Percentiles rank a stretch among this genome's conserved stretches.
Evolutionary conservation across 176 grass and related monocot genomes (phyloP).

Genomic region (Musa schizocarpa): DNA sequence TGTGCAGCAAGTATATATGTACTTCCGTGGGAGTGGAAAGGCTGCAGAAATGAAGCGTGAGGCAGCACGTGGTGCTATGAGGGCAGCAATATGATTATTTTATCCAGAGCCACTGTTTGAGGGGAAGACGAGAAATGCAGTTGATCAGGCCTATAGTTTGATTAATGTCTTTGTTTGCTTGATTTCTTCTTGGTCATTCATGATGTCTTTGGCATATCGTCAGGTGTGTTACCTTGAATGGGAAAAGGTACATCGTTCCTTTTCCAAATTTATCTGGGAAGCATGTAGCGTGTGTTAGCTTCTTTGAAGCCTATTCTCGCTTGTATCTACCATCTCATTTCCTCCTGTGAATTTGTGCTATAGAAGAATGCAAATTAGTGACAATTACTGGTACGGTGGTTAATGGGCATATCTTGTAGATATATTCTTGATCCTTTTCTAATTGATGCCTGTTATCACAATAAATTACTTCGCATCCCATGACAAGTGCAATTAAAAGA

Average conservation of each 20-base stretch:
- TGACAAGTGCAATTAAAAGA: no score
- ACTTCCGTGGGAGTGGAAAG: conserved; percentile 13
- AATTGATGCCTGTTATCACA: no score
- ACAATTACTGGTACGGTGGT: no score
- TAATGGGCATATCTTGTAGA: no score
- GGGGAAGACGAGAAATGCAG: background rate
- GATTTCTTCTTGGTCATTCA: background rate
- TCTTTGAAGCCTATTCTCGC: background rate
- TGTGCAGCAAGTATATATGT: conserved; percentile 13
- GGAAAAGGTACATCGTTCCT: background rate
- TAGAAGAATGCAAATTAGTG: background rate
- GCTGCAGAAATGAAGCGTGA: conserved; percentile 16
- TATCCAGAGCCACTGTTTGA: no score
- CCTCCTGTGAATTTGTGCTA: background rate
- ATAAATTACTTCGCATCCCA: no score
- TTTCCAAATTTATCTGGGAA: background rate
- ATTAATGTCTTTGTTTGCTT: background rate
- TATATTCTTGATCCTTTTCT: no score
- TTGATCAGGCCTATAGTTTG: background rate
- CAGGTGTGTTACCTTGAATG: background rate
- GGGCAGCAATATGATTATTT: background rate
- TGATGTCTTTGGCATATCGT: background rate
- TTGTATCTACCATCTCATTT: background rate
- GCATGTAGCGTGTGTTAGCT: background rate
- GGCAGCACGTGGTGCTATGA: background rate